Conservation (phyloP, 2,329 filamentous ascomycete species). For the Spiromastix sp. region DNA sequence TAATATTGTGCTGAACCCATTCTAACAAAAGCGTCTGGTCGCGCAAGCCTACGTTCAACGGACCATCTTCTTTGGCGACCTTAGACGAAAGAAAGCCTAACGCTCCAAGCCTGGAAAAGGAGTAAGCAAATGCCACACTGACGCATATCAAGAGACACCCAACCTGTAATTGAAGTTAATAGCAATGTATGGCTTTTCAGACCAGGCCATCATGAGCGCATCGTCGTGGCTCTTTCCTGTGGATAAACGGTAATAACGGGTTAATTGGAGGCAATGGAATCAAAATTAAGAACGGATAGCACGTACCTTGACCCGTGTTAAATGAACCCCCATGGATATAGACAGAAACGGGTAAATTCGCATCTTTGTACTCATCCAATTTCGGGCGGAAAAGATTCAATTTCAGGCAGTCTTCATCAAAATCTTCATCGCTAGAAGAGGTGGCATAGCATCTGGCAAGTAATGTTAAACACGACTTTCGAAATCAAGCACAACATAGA, state of each 20-base stretch:
- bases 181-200: conserved; percentile 33
- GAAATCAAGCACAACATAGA: no score
- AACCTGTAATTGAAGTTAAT: conserved; percentile 36
- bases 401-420: conserved; percentile 35
- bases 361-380: conserved; percentile 6
- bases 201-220: conserved; percentile 49
- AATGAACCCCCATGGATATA: conserved; percentile 34
- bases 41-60: conserved; percentile 34
- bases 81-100: conserved; percentile 58
- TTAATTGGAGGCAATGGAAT: neutral
- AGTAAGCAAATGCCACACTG: neutral
- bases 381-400: conserved; percentile 31
- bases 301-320: conserved; percentile 20
- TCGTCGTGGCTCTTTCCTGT: conserved; percentile 44
- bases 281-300: neutral
- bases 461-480: no score
- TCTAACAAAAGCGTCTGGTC: conserved; percentile 28
- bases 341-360: conserved; percentile 29
- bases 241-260: neutral
- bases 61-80: conserved; percentile 42
- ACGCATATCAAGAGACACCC: neutral
- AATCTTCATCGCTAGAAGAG: no score
- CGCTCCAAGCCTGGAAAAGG: conserved; percentile 24
- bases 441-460: no score
- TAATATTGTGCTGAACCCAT: conserved; percentile 22